Evolutionary conservation across 1,284 basidiomycete species (phyloP).

Genomic region (Leucoagaricus sp.): DNA sequence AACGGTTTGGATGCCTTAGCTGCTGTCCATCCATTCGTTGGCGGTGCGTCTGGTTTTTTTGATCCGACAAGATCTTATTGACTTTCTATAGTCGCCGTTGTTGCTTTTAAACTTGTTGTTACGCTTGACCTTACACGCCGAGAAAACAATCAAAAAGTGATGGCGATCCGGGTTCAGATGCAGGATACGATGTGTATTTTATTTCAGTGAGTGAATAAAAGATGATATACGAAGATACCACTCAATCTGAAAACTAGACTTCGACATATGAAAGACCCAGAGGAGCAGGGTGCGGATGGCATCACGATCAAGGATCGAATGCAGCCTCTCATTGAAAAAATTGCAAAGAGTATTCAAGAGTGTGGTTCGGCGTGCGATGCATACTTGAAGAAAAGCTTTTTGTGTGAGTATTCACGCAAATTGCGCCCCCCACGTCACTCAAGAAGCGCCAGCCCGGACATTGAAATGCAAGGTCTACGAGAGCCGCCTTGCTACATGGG

Average conservation of each 20-base stretch:
- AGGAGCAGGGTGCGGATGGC: conserved; percentile 30
- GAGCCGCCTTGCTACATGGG: conserved; percentile 29
- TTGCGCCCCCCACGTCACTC: too few species aligned
- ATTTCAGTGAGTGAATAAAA: conserved; percentile 29
- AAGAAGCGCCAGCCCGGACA: conserved; percentile 36
- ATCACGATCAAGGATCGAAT: conserved; percentile 29
- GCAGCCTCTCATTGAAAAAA: conserved; percentile 26
- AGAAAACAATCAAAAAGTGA: conserved; percentile 28
- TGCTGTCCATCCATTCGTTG: conserved; percentile 33
- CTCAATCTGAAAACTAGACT: conserved; percentile 23
- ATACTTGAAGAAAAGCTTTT: conserved; percentile 37
- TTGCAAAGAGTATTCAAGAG: conserved; percentile 34
- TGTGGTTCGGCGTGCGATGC: conserved; percentile 38
- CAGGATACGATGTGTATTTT: conserved; percentile 33
- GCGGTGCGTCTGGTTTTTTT: conserved; percentile 27
- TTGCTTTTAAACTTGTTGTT: conserved; percentile 26
- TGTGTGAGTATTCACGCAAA: conserved; percentile 24
- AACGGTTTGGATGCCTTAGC: conserved; percentile 31
- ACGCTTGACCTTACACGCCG: conserved; percentile 24
- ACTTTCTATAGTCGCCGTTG: conserved; percentile 32
- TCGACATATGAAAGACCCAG: conserved; percentile 26
- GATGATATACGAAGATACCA: background rate
- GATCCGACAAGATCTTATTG: conserved; percentile 16
- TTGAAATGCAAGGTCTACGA: conserved; percentile 35
- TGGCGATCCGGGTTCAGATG: conserved; percentile 28